Evolutionary conservation across 2,329 filamentous ascomycete species (phyloP).

Genomic region (Paradendryphiella salina): DNA sequence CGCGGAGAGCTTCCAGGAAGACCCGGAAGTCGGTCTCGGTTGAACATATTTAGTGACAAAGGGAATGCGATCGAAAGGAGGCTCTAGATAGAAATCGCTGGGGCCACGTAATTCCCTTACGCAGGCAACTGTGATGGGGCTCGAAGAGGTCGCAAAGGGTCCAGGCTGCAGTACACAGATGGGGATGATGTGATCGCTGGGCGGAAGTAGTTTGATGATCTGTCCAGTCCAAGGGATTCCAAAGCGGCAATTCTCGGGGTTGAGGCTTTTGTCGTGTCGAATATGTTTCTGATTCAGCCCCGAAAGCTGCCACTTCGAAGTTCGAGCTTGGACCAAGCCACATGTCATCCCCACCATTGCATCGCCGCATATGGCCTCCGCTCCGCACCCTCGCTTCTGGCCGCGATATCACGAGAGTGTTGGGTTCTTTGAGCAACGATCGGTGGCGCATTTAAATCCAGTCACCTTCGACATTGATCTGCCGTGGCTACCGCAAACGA

Average conservation of each 20-base stretch:
- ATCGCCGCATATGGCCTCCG: neutral
- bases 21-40: slow-evolving; percentile 57
- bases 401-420: neutral
- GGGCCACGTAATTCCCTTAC: slow-evolving; percentile 1
- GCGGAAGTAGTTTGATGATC: neutral
- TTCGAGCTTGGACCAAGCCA: slow-evolving; percentile 16
- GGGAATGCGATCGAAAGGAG: neutral
- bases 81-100: neutral
- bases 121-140: slow-evolving; percentile 1
- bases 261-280: slow-evolving; percentile 20
- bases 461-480: too few relatives aligned
- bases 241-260: neutral
- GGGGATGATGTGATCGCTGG: neutral
- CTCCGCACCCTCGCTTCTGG: too few relatives aligned
- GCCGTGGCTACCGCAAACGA: too few relatives aligned
- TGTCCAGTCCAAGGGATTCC: neutral
- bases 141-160: slow-evolving; percentile 3
- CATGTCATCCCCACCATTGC: slow-evolving; percentile 13
- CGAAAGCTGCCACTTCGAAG: slow-evolving; percentile 1
- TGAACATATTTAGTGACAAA: slow-evolving; percentile 55
- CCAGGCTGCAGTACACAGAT: neutral
- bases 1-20: slow-evolving; percentile 51
- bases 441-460: too few relatives aligned
- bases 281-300: slow-evolving; percentile 20
- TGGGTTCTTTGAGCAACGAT: too few relatives aligned